Base-by-base conservation (phyloP, 1,139 yeast genomes). In the Pichia cactophila region DNA sequence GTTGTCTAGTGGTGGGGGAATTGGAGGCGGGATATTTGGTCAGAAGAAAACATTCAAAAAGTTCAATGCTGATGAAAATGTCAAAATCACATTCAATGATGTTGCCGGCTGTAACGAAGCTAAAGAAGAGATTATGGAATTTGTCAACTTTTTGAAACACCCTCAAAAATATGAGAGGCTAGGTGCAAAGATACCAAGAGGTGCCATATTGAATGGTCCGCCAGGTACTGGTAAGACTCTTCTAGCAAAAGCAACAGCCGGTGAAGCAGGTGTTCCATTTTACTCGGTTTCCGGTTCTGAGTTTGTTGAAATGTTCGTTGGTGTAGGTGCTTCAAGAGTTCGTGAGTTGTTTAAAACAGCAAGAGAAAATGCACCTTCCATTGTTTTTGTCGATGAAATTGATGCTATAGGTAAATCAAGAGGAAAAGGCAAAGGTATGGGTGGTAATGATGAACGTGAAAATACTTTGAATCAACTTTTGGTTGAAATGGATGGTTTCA, bases 141-240 rank as follows among this genome's bases (percentile, higher is more conserved):
- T 92, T 73, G 98, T 92, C 48, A 83, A 85, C 62, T 92, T 92
- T 65, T 76, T 92, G 66, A 86, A 89, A 66, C 79, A 89, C 58
- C 98, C 98, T 12, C 75, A 75, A 46, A 89, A 88, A 64, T 92
- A 89, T 66, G 96, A 90, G 65, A 81, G 80, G 55, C 72, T 92
- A 48, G 98, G 98, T 42, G 98, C 97, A 17, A 88, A 90, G 68
- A 94, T 92, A 56, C 98, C 98, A 46, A 81, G 97, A 64, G 98
- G 98, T 61, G 98, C 98, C 12, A 88, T 92, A 56, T 72, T 94
- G 53, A 86, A 96, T 14, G 98, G 98, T 52, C 96, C 97, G n/a
- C 98, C 98, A 46, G 98, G 98, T 74, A 92, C 98, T 8, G 98
- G 98, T 82, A 92, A 92, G 68, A 92, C 98, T 1, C 72, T 92